Percentiles rank a stretch among this genome's conserved stretches.
Evolutionary conservation across 768 basidiomycete genomes (phyloP).

Genomic region (Kwoniella sp.): DNA sequence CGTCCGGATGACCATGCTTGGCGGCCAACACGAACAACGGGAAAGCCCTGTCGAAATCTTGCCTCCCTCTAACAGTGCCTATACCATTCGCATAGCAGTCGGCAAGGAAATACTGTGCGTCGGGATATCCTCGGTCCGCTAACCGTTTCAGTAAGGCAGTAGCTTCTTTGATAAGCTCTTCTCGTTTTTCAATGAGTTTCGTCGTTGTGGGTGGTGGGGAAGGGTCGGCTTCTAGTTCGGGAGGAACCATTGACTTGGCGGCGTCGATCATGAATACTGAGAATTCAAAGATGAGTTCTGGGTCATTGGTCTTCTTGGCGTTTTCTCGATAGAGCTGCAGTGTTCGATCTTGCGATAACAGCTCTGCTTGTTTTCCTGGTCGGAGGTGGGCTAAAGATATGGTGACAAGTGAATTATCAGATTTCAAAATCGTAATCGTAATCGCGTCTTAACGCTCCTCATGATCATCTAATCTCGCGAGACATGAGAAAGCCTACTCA

Average conservation of each 20-base stretch:
- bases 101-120: conserved; percentile 95
- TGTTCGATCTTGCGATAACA: conserved; percentile 92
- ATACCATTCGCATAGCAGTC: conserved; percentile 99
- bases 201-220: conserved; percentile 18
- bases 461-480: too few relatives aligned
- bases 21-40: conserved; percentile 93
- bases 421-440: too few relatives aligned
- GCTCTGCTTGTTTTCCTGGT: conserved; percentile 86
- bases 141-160: conserved; percentile 81
- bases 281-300: conserved; percentile 96
- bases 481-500: conserved; percentile 27
- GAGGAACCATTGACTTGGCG: conserved; percentile 76
- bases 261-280: conserved; percentile 99
- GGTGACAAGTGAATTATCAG: background rate
- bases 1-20: conserved; percentile 95
- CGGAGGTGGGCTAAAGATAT: conserved; percentile 67
- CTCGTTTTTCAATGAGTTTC: conserved; percentile 56
- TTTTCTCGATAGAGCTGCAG: conserved; percentile 96
- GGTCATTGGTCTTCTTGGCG: conserved; percentile 98
- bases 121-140: conserved; percentile 89
- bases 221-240: conserved; percentile 55
- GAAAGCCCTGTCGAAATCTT: conserved; percentile 96
- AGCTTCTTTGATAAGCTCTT: conserved; percentile 87
- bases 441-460: too few relatives aligned
- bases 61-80: conserved; percentile 81